These are phyloP conservation scores for Apiospora rasikravindrae DNA, from an alignment of 2,329 filamentous ascomycete genomes.

Conservation along the genomic window DNA sequence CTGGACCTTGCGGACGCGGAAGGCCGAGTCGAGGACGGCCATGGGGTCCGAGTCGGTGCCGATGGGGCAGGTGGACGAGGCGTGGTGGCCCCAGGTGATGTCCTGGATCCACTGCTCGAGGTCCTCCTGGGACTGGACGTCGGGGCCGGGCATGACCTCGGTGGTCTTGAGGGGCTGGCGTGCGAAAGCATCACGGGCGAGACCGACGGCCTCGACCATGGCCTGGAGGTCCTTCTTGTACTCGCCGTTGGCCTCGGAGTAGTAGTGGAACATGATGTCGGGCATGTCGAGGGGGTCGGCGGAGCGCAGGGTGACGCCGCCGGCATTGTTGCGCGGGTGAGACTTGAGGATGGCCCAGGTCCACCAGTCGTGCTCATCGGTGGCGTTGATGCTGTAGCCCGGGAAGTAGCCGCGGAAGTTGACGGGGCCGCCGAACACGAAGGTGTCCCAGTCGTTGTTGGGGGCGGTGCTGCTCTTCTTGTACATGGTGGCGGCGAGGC, in stretches of 20 bases:
- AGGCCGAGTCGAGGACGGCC: constrained; percentile 58
- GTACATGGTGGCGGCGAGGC: constrained; percentile 38
- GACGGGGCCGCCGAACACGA: constrained; percentile 45
- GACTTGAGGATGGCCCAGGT: constrained; percentile 58
- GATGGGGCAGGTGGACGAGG: constrained; percentile 57
- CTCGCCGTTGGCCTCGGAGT: constrained; percentile 50
- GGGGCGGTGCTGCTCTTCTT: constrained; percentile 35
- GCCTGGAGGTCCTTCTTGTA: constrained; percentile 27
- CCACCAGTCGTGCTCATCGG: constrained; percentile 46
- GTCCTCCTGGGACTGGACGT: constrained; percentile 19
- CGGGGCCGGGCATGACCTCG: constrained; percentile 15
- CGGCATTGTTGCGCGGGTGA: constrained; percentile 62
- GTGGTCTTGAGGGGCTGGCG: constrained; percentile 17
- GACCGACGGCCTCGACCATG: constrained; percentile 42
- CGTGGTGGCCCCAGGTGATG: constrained; percentile 60
- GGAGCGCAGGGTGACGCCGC: constrained; percentile 65
- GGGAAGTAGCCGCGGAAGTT: constrained; percentile 48
- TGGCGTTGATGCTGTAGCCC: constrained; percentile 39
- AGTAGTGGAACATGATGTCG: constrained; percentile 64
- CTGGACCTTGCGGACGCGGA: constrained; percentile 56
- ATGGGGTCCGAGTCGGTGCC: constrained; percentile 55
- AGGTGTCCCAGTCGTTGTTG: constrained; percentile 40
- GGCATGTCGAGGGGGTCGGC: constrained; percentile 68
- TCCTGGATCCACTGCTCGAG: constrained; percentile 42
- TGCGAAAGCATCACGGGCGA: constrained; percentile 49